phyloP scores from a whole-genome alignment of 164 flowering plant genomes.

The Houttuynia cordata region DNA sequence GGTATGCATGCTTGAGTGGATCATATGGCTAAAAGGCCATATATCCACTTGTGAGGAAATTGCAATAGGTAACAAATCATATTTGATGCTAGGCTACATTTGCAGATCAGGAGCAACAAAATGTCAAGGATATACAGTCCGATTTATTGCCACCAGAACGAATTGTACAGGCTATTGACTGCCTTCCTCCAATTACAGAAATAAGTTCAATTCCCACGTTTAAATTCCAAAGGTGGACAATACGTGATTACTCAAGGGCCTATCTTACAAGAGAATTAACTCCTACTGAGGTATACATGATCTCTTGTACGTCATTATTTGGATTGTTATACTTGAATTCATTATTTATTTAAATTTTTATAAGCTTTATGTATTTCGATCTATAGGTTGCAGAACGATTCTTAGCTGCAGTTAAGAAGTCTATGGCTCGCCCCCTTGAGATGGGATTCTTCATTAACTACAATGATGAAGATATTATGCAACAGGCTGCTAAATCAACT shows the following conservation, averaged over 20 bases:
- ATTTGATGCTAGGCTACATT: not conserved
- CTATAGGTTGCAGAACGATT: slow-evolving; percentile 66
- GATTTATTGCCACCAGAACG: slow-evolving; percentile 40
- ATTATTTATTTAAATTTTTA: too few species aligned
- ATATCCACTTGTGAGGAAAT: too few species aligned
- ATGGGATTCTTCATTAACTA: slow-evolving; percentile 84
- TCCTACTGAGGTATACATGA: slow-evolving; percentile 50
- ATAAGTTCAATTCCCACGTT: slow-evolving; percentile 4
- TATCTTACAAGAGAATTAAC: slow-evolving; percentile 51
- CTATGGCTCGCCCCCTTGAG: slow-evolving; percentile 28
- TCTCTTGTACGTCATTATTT: not conserved
- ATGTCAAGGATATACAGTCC: slow-evolving; percentile 25
- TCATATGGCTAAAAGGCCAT: too few species aligned
- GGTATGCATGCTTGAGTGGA: too few species aligned
- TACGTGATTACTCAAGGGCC: slow-evolving; percentile 68
- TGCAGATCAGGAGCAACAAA: slow-evolving; percentile 35
- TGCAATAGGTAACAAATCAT: too few species aligned
- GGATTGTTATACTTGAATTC: not conserved
- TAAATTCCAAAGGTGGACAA: slow-evolving; percentile 55
- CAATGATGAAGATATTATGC: slow-evolving; percentile 41
- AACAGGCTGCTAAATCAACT: slow-evolving; percentile 75
- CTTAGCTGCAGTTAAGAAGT: slow-evolving; percentile 42
- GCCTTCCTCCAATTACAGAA: slow-evolving; percentile 27
- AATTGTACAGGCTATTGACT: slow-evolving; percentile 47
- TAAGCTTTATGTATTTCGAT: not conserved